phyloP scores from a whole-genome alignment of 768 basidiomycete genomes.

The Tylopilus felleus region DNA sequence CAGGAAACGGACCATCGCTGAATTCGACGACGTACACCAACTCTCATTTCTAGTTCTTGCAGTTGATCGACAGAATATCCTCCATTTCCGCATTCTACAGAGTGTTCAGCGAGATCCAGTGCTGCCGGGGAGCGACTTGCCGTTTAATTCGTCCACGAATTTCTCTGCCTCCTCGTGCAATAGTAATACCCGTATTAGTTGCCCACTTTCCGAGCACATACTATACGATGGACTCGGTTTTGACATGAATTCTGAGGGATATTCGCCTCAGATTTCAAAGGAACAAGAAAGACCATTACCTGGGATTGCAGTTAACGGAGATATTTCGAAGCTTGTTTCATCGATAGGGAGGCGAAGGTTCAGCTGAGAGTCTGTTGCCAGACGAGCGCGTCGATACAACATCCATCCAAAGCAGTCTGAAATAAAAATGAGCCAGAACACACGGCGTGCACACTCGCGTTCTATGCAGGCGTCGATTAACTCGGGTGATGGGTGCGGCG shows the following conservation, averaged over 20 bases:
- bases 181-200: constrained; percentile 65
- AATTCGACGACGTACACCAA: constrained; percentile 27
- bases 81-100: constrained; percentile 26
- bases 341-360: constrained; percentile 72
- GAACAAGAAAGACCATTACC: constrained; percentile 17
- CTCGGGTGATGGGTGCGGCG: constrained; percentile 55
- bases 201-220: constrained; percentile 57
- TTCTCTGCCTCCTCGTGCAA: constrained; percentile 62
- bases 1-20: neutral
- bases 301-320: constrained; percentile 39
- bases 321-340: constrained; percentile 77
- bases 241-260: constrained; percentile 59
- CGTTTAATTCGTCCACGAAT: constrained; percentile 48
- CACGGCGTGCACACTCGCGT: constrained; percentile 74
- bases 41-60: constrained; percentile 45
- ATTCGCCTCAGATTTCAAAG: constrained; percentile 6
- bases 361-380: constrained; percentile 42
- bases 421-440: constrained; percentile 75
- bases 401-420: constrained; percentile 49
- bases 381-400: constrained; percentile 33
- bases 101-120: constrained; percentile 25
- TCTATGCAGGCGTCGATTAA: constrained; percentile 62
- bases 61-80: constrained; percentile 32
- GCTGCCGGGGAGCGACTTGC: constrained; percentile 31
- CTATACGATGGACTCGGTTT: constrained; percentile 58